phyloP scores from a whole-genome alignment of 257 asterid species.

The Solanum tarijense region DNA sequence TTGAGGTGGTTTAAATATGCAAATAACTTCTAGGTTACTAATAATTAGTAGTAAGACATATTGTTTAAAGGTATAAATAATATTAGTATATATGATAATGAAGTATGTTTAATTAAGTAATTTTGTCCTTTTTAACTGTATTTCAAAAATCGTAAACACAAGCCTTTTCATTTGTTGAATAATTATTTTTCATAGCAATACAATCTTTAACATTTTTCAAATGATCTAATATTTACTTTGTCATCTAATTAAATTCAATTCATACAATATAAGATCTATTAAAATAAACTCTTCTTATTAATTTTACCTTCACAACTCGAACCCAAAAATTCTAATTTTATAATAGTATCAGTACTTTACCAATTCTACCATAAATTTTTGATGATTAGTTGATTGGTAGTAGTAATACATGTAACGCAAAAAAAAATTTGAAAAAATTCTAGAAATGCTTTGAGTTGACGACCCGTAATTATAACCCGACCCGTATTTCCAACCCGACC shows the following conservation, averaged over 20 bases:
- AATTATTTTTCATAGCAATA: too few relatives aligned
- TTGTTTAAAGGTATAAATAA: too few relatives aligned
- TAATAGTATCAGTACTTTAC: too few relatives aligned
- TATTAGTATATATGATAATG: too few relatives aligned
- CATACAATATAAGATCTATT: rapidly evolving
- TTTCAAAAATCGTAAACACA: rapidly evolving
- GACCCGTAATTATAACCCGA: not conserved
- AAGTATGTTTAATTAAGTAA: too few relatives aligned
- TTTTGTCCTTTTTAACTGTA: rapidly evolving
- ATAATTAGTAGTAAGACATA: too few relatives aligned
- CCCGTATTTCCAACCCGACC: not conserved
- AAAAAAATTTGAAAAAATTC: not conserved
- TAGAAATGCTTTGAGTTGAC: not conserved
- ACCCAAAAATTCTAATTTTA: not conserved
- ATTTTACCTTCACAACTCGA: rapidly evolving
- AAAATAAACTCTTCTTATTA: too few relatives aligned
- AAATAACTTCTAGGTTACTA: too few relatives aligned
- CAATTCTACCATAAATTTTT: not conserved
- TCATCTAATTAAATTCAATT: not conserved
- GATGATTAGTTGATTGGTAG: not conserved
- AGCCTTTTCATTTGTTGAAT: not conserved
- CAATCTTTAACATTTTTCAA: too few relatives aligned
- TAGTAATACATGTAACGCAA: not conserved
- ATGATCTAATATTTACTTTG: rapidly evolving
- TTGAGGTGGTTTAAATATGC: too few relatives aligned